Base-by-base conservation (phyloP, 139 green algal genomes). In the Haematococcus lacustris region DNA sequence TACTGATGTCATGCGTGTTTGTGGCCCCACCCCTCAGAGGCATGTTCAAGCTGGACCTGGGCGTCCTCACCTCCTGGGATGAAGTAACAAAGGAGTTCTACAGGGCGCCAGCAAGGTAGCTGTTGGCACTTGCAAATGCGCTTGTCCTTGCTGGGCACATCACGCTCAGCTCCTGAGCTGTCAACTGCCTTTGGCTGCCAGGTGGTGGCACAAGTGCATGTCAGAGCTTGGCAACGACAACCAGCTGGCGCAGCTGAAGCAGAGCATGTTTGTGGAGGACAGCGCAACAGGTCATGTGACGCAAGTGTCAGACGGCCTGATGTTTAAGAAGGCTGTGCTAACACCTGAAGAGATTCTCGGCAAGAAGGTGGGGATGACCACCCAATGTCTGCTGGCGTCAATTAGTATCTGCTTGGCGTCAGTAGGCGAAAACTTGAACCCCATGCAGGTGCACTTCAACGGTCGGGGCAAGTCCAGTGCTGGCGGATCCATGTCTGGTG, bases 321-420 rank as follows among this genome's bases (percentile, higher is more conserved):
- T 85, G 79, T 85, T 85, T 64, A 85, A 85, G 68, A 78, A 81
- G 75, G 59, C 63, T 23, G 68, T 81, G 68, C 68, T 85, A 30
- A 81, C 79, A 5, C 79, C 79, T 3, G 79, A 85, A 75, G 68
- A 81, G 57, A 79, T 85, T 61, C 73, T 71, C 53, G 77, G 73
- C 62, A 71, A 69, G 63, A 69, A 69, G 38, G 63, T 23, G 50
- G 17, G 17, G 50, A 59, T 17, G 50, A 23, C 17, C 50, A 23
- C 17, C 23, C 50, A n/a, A 23, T 59, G 50, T 59, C n/a, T 59
- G 50, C 50, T 59, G 50, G 50, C 50, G 50, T 59, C 17, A 17
- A 17, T 59, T 17, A 59, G 50, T 17, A 17, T 23, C 50, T 59
- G 50, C n/a, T n/a, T n/a, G n/a, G n/a, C n/a, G n/a, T n/a, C n/a